Evolutionary conservation across 192 early-diverging fungal genomes (phyloP), one percentile per base, ranked within the genome.

Genomic region (Mortierella claussenii): DNA sequence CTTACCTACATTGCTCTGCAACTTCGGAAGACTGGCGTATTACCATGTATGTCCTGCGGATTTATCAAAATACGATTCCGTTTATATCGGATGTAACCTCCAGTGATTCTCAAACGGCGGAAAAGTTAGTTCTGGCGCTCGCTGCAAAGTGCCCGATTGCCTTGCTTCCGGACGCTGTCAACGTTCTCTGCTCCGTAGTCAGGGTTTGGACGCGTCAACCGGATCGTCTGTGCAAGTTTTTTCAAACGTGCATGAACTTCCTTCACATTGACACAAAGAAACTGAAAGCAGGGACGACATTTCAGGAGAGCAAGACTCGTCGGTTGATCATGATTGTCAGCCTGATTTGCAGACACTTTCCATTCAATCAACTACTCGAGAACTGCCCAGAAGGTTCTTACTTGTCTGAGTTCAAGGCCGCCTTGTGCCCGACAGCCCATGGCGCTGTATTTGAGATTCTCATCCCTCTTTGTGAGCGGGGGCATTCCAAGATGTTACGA

Each of bases 181-280:
- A 32, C 33, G 89, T 94, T 11, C 92, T 95, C 56, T 89, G 90
- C 37, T 79, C 94, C 0, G 83, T 93, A 70, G 93, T 95, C 30
- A 83, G 84, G 46, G 74, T 94, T 33, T 76, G 94, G 37, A 73
- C 68, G 15, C 79, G 89, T 1, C 91, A 95, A 28, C 91, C 55
- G 27, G 36, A 13, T 3, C 62, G 57, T 9, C 12, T 69, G 1
- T 76, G 60, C 58, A 76, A 67, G 65, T 66, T 76, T 34, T 61
- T 67, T 18, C 73, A 52, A 33, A 62, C 52, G 0, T 76, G 73
- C 50, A 26, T 68, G 21, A 37, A 75, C 13, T 49, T 68, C 18
- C 54, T 68, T 10, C 58, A 12, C 0, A 82, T 71, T 1, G 85
- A 83, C 26, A 68, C 63, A 51, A 70, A 81, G 42, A 87, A 87